phyloP scores from a whole-genome alignment of 2,329 filamentous ascomycete genomes.

The Pseudogymnoascus pannorum region DNA sequence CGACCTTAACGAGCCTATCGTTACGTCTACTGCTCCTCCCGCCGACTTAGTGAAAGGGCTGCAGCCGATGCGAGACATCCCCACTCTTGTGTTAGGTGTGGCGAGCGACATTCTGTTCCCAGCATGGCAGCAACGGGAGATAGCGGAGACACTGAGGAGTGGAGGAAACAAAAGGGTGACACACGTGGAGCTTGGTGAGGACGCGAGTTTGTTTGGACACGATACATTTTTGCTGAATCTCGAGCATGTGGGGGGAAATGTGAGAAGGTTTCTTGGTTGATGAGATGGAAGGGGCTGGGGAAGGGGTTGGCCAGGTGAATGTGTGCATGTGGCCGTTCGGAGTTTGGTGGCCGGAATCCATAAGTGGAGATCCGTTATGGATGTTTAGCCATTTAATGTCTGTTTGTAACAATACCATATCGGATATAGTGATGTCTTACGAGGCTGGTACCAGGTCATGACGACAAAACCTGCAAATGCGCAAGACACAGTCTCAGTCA shows the following conservation, averaged over 20 bases:
- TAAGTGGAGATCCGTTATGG: conserved; percentile 1
- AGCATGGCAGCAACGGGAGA: conserved; percentile 94
- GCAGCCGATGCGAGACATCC: conserved; percentile 62
- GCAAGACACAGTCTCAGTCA: background rate
- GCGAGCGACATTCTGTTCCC: conserved; percentile 95
- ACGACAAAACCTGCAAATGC: background rate
- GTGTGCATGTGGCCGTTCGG: conserved; percentile 1
- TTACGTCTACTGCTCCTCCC: conserved; percentile 51
- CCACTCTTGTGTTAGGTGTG: conserved; percentile 84
- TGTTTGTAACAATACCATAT: conserved; percentile 6
- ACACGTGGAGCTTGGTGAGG: conserved; percentile 87
- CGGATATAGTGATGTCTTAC: background rate
- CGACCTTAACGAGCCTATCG: conserved; percentile 28
- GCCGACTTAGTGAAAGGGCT: conserved; percentile 75
- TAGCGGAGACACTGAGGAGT: conserved; percentile 72
- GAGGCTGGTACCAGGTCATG: background rate
- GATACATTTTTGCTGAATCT: conserved; percentile 93
- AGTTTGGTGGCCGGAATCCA: background rate
- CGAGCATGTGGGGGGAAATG: conserved; percentile 79
- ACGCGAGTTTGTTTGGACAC: conserved; percentile 90
- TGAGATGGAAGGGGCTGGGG: background rate
- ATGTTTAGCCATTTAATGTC: background rate
- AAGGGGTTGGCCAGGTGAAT: background rate
- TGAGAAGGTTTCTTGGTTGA: conserved; percentile 65
- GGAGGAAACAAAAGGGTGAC: conserved; percentile 75